Evolutionary conservation across 148 eudicot species (phyloP).

Genomic region (Cornus kousa): DNA sequence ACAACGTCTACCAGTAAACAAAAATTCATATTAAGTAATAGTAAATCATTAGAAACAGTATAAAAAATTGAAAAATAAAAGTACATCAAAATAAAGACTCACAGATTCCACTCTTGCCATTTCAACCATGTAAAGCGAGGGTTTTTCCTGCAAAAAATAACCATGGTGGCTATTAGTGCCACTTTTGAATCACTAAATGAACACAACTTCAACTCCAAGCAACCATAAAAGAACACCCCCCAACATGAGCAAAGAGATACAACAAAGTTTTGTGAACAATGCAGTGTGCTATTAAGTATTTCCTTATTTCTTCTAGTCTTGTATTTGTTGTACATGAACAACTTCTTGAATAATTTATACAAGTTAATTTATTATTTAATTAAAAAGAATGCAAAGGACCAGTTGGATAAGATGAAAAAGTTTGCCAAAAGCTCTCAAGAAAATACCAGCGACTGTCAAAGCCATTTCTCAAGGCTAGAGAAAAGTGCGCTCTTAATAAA

Average conservation of each 20-base stretch:
- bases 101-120: slow-evolving; percentile 66
- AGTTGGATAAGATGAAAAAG: neutral
- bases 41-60: neutral
- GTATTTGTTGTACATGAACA: too few species aligned
- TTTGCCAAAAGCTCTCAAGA: neutral
- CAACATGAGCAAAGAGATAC: neutral
- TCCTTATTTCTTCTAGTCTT: too few species aligned
- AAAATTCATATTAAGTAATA: neutral
- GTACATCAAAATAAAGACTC: slow-evolving; percentile 23
- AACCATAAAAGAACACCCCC: neutral
- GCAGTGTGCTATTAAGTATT: neutral
- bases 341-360: neutral
- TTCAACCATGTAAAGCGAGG: slow-evolving; percentile 76
- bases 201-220: neutral
- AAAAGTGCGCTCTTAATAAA: neutral
- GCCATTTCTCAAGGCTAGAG: neutral
- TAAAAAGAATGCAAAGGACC: neutral
- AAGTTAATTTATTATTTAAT: neutral
- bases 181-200: neutral
- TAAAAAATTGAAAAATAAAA: too few species aligned
- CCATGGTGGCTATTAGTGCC: slow-evolving; percentile 14
- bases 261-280: neutral
- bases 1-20: neutral
- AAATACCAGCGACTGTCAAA: neutral
- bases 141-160: slow-evolving; percentile 64